Base-by-base conservation (phyloP, 164 flowering plant species). In the Sextonia rubra region DNA sequence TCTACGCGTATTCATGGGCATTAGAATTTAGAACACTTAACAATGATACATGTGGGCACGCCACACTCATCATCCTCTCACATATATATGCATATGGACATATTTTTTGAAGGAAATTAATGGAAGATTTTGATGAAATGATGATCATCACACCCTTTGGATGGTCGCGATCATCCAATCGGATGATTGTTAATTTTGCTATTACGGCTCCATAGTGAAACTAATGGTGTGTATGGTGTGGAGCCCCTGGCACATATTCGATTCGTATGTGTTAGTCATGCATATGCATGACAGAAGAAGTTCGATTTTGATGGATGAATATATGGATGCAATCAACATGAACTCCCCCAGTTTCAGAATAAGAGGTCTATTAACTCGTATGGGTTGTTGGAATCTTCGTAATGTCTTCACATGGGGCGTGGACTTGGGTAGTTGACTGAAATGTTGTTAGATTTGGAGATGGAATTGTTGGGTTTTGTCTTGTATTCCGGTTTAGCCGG, bases 311-410 rank as follows among this genome's bases (percentile, higher is more conserved):
- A 52, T 18, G 67, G 30, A 25, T 27, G 67, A 30, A 25, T 26
- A 64, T 1, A 29, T 26, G 44, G 44, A 64, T 64, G 44, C 37
- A 64, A 29, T 64, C 47, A 17, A 64, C 37, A 64, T 64, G 67
- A 64, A 15, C 17, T 6, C 5, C 58, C 58, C 58, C 20, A 20
- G 17, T 52, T 15, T 52, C 4, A 4, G 58, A 52, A 52, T 5
- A 52, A 52, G 58, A 52, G n/a, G 58, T 52, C 7, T 52, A 52
- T 11, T 20, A 15, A 15, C 62, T 65, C n/a, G 73, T 44, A 60
- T 83, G 82, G 82, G 70, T 69, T 84, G 86, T 84, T 82, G 83
- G 85, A 74, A 62, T 76, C 79, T 74, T 77, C 26, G 74, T 77
- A 70, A 18, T 73, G 71, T 71, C n/a, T 73, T 77, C 84, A 80